These are phyloP conservation scores for Phoma sp. DNA, from an alignment of 2,329 filamentous ascomycete species.

Conservation along the genomic window DNA sequence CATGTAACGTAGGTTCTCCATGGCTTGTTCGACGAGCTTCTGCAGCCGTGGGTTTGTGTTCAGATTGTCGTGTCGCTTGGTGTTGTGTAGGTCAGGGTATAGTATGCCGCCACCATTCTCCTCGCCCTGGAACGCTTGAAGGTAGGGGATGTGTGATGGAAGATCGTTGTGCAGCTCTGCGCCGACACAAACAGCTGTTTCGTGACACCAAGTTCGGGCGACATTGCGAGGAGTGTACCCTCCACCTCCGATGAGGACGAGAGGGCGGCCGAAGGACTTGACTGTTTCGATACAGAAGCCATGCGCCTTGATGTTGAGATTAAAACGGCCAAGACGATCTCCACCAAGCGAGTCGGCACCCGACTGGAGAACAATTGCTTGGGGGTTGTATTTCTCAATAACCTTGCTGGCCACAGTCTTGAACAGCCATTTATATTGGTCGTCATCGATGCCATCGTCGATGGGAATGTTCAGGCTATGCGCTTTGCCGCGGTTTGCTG, in stretches of 20 bases:
- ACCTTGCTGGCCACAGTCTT: slow-evolving; percentile 78
- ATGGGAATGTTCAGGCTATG: slow-evolving; percentile 91
- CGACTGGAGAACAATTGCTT: slow-evolving; percentile 92
- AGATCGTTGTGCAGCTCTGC: slow-evolving; percentile 75
- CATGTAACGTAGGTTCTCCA: slow-evolving; percentile 86
- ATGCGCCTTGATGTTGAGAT: slow-evolving; percentile 93
- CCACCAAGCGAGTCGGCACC: slow-evolving; percentile 94
- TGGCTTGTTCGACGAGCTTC: slow-evolving; percentile 77
- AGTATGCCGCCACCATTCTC: slow-evolving; percentile 74
- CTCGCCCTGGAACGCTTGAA: slow-evolving; percentile 80
- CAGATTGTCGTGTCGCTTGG: slow-evolving; percentile 73
- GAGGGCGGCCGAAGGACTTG: slow-evolving; percentile 78
- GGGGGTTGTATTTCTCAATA: slow-evolving; percentile 83
- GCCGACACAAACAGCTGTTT: slow-evolving; percentile 88
- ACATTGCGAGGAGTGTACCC: slow-evolving; percentile 98
- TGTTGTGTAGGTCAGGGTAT: slow-evolving; percentile 86
- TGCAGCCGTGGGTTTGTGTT: slow-evolving; percentile 79
- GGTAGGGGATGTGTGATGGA: slow-evolving; percentile 81
- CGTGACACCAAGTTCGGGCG: slow-evolving; percentile 94
- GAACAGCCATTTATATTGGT: slow-evolving; percentile 87
- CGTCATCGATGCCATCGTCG: slow-evolving; percentile 88
- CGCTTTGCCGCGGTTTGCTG: slow-evolving; percentile 85
- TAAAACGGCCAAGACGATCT: slow-evolving; percentile 93
- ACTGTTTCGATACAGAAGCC: slow-evolving; percentile 89
- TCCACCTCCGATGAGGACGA: slow-evolving; percentile 91